Conservation (phyloP, 139 green algal genomes). For the Micractinium sp. region DNA sequence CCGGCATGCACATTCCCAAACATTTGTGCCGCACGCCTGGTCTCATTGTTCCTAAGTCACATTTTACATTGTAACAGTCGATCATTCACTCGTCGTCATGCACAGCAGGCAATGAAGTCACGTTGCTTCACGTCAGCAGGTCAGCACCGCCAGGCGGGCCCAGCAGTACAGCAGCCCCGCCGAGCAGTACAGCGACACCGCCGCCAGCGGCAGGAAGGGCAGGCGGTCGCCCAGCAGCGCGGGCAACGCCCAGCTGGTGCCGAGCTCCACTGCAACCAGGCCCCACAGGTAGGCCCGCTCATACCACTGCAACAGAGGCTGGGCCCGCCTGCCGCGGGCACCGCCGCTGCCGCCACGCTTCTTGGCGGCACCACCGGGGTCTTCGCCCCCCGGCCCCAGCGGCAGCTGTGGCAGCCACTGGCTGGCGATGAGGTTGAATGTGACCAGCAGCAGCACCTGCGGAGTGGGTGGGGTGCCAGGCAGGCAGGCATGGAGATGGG, state of each 20-base stretch:
- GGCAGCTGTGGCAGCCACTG: slow-evolving; percentile 16
- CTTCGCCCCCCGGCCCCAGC: not conserved
- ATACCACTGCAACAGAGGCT: not conserved
- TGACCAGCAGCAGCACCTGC: slow-evolving; percentile 53
- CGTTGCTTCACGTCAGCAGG: not conserved
- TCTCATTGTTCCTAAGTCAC: too few relatives aligned
- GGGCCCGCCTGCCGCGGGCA: not conserved
- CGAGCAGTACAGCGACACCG: slow-evolving; percentile 81
- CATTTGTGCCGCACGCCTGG: too few relatives aligned
- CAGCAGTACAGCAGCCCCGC: slow-evolving; percentile 27
- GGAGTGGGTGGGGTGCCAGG: not conserved
- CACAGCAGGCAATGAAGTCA: too few relatives aligned
- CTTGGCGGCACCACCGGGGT: not conserved
- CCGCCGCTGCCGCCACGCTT: not conserved
- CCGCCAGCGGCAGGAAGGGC: slow-evolving; percentile 89
- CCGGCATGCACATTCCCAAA: too few relatives aligned
- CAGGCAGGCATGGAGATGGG: not conserved
- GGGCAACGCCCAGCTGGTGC: slow-evolving; percentile 59
- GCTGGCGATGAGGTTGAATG: slow-evolving; percentile 45
- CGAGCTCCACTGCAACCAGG: slow-evolving; percentile 76
- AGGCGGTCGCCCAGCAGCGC: slow-evolving; percentile 55
- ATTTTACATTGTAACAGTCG: not conserved
- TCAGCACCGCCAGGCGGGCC: not conserved
- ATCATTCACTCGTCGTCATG: not conserved
- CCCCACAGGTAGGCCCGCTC: slow-evolving; percentile 63